These are phyloP conservation scores for Fusarium musae DNA, from an alignment of 2,329 filamentous ascomycete species.

Conservation along the genomic window DNA sequence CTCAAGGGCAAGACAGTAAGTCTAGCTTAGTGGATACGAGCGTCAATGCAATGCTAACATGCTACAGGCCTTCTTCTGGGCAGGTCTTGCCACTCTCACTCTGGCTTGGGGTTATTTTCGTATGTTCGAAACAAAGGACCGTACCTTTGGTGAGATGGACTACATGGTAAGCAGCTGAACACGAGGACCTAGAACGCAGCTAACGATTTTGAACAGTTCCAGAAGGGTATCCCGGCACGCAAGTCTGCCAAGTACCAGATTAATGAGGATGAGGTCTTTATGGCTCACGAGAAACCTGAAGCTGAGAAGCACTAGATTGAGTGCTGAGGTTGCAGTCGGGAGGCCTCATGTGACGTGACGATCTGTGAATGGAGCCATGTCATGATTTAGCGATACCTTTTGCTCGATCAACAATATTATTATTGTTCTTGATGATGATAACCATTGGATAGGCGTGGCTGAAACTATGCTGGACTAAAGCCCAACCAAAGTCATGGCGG, in stretches of 20 bases:
- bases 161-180: conserved; percentile 48
- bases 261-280: conserved; percentile 49
- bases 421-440: conserved; percentile 4
- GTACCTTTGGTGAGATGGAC: conserved; percentile 59
- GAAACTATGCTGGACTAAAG: conserved; percentile 8
- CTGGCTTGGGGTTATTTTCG: conserved; percentile 57
- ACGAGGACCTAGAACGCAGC: not conserved
- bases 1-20: conserved; percentile 53
- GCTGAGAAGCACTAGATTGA: conserved; percentile 26
- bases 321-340: not conserved
- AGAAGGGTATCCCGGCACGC: conserved; percentile 52
- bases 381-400: conserved; percentile 15
- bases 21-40: not conserved
- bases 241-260: conserved; percentile 52
- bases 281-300: conserved; percentile 27
- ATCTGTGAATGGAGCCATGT: not conserved
- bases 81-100: conserved; percentile 50
- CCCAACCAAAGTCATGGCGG: conserved; percentile 14
- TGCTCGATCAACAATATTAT: conserved; percentile 5
- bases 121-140: conserved; percentile 57
- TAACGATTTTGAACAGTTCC: conserved; percentile 44
- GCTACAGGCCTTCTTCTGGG: conserved; percentile 56
- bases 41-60: conserved; percentile 5
- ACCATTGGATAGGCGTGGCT: not conserved
- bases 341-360: not conserved